Conservation (phyloP, 2,329 filamentous ascomycete species). For the Magnaporthiopsis rhizophila region DNA sequence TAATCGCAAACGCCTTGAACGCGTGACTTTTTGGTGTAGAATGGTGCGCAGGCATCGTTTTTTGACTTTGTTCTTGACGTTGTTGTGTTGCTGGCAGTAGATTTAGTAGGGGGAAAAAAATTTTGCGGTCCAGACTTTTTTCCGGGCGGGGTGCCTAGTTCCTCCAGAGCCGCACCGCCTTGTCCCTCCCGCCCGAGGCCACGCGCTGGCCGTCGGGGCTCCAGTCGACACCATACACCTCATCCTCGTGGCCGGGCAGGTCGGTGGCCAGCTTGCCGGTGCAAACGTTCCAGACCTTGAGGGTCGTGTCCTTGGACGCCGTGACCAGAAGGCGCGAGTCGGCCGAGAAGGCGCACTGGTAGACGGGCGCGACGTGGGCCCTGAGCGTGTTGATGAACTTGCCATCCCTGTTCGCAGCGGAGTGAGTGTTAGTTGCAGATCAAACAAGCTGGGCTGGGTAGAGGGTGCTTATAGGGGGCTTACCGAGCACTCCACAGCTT, state of each 20-base stretch:
- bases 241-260: conserved; percentile 82
- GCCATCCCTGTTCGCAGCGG: conserved; percentile 38
- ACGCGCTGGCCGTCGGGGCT: conserved; percentile 83
- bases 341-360: conserved; percentile 86
- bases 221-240: conserved; percentile 95
- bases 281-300: conserved; percentile 91
- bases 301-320: conserved; percentile 81
- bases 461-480: conserved; percentile 27
- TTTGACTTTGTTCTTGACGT: too few relatives aligned
- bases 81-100: too few relatives aligned
- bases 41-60: too few relatives aligned
- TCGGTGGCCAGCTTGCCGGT: conserved; percentile 74
- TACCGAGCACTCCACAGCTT: conserved; percentile 82
- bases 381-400: conserved; percentile 82
- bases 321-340: conserved; percentile 87
- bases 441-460: background rate
- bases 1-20: too few relatives aligned
- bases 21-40: too few relatives aligned
- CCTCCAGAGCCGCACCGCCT: conserved; percentile 61
- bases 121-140: background rate
- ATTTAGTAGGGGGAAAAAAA: too few relatives aligned
- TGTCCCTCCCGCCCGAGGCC: conserved; percentile 89
- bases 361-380: conserved; percentile 84
- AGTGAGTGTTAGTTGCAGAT: background rate
- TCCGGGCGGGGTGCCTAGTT: conserved; percentile 34